phyloP scores from a whole-genome alignment of 2,329 filamentous ascomycete species.

The Cladorrhinum sp. region DNA sequence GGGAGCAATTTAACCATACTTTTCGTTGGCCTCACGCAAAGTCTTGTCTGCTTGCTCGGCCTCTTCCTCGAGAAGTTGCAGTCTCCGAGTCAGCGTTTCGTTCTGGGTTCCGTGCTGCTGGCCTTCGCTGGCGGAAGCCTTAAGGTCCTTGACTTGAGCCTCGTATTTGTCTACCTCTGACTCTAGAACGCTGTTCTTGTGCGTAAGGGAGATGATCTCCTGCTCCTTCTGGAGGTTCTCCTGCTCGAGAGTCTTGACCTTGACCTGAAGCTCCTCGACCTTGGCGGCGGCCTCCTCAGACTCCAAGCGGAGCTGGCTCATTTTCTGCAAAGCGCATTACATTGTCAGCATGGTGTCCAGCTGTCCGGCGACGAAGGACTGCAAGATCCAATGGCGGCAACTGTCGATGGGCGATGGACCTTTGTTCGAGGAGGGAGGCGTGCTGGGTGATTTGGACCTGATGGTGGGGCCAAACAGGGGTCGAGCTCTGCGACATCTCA shows the following conservation, averaged over 20 bases:
- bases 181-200: constrained; percentile 93
- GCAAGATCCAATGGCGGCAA: neutral
- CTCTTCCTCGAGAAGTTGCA: constrained; percentile 97
- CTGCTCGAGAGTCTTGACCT: constrained; percentile 88
- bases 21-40: constrained; percentile 95
- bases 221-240: constrained; percentile 97
- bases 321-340: constrained; percentile 61
- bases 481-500: constrained; percentile 16
- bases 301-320: constrained; percentile 91
- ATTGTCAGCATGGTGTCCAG: constrained; percentile 23
- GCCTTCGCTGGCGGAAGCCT: constrained; percentile 80
- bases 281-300: constrained; percentile 79
- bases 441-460: constrained; percentile 20
- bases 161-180: constrained; percentile 91
- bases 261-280: constrained; percentile 81
- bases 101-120: constrained; percentile 82
- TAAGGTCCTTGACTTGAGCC: constrained; percentile 75
- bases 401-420: constrained; percentile 11
- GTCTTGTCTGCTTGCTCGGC: constrained; percentile 96
- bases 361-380: neutral
- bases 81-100: constrained; percentile 84
- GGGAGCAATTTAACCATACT: constrained; percentile 59
- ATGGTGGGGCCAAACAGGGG: constrained; percentile 33
- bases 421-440: constrained; percentile 27
- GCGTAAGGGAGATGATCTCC: constrained; percentile 91